These are phyloP conservation scores for Plasmodium sp. DNA, from an alignment of 169 alveolate genomes.

Conservation along the genomic window DNA sequence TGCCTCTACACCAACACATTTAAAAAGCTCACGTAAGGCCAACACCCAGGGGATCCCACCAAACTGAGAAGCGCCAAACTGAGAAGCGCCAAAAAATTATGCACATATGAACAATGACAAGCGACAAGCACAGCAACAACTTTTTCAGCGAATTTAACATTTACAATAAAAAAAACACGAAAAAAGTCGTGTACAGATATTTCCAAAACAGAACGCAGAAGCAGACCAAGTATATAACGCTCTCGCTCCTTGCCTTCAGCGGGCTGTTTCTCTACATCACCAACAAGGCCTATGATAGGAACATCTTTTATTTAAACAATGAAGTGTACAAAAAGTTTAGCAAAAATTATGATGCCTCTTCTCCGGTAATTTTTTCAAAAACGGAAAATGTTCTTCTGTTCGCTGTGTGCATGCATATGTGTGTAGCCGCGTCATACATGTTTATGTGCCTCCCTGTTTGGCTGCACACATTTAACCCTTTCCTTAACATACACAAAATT, in stretches of 20 bases:
- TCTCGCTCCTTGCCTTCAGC: conserved; percentile 51
- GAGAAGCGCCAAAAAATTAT: not conserved
- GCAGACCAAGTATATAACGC: conserved; percentile 72
- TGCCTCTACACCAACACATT: not conserved
- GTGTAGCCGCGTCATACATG: not conserved
- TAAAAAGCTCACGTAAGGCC: not conserved
- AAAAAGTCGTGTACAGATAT: conserved; percentile 70
- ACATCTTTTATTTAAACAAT: conserved; percentile 69
- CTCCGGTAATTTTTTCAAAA: conserved; percentile 63
- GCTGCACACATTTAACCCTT: not conserved
- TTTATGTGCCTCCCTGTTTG: not conserved
- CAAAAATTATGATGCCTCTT: conserved; percentile 59
- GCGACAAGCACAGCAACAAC: conserved; percentile 67
- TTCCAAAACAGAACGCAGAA: conserved; percentile 74
- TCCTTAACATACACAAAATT: not conserved
- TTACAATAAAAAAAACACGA: conserved; percentile 72
- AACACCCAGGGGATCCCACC: not conserved
- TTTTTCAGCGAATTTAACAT: conserved; percentile 72
- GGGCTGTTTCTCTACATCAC: conserved; percentile 54
- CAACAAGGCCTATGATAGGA: conserved; percentile 72
- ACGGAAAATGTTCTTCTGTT: not conserved
- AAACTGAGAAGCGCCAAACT: not conserved
- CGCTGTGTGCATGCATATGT: not conserved
- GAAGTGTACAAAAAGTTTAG: conserved; percentile 54
- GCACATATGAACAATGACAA: conserved; percentile 45